Conservation (phyloP, 2,329 filamentous ascomycete genomes). For the Epichloe brachyelytri region DNA sequence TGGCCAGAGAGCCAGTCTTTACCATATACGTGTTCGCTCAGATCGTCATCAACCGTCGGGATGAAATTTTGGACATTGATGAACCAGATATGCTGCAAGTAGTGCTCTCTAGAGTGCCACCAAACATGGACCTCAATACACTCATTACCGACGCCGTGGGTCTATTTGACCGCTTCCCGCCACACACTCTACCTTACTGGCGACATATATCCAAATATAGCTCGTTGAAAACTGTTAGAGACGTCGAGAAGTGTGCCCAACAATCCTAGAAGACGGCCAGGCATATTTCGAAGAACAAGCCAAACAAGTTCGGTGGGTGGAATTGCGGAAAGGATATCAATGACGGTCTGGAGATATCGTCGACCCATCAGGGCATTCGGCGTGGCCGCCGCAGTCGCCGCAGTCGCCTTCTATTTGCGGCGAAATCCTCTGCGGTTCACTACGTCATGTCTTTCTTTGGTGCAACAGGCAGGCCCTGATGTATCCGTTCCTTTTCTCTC, state of each 20-base stretch:
- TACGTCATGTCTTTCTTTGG: conserved; percentile 16
- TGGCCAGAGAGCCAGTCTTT: conserved; percentile 79
- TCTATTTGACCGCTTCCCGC: conserved; percentile 56
- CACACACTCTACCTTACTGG: conserved; percentile 62
- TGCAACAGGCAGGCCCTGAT: neutral
- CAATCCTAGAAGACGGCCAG: conserved; percentile 56
- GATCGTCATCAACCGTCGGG: conserved; percentile 67
- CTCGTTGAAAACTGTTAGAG: conserved; percentile 70
- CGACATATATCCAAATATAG: conserved; percentile 58
- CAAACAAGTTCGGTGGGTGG: conserved; percentile 54
- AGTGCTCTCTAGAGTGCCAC: conserved; percentile 74
- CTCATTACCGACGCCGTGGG: conserved; percentile 54
- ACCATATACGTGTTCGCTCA: conserved; percentile 85
- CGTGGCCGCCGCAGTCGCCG: conserved; percentile 52
- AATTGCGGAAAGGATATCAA: conserved; percentile 26
- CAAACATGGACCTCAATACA: conserved; percentile 64
- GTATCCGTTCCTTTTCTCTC: neutral
- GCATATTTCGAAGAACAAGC: conserved; percentile 58
- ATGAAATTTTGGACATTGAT: conserved; percentile 80
- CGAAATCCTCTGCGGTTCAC: conserved; percentile 25
- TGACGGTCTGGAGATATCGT: conserved; percentile 49
- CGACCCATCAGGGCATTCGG: conserved; percentile 48
- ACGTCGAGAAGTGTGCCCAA: conserved; percentile 31
- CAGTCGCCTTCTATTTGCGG: conserved; percentile 55
- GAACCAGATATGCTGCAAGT: conserved; percentile 90